phyloP scores from a whole-genome alignment of 768 basidiomycete genomes.

The Calvatia gigantea region DNA sequence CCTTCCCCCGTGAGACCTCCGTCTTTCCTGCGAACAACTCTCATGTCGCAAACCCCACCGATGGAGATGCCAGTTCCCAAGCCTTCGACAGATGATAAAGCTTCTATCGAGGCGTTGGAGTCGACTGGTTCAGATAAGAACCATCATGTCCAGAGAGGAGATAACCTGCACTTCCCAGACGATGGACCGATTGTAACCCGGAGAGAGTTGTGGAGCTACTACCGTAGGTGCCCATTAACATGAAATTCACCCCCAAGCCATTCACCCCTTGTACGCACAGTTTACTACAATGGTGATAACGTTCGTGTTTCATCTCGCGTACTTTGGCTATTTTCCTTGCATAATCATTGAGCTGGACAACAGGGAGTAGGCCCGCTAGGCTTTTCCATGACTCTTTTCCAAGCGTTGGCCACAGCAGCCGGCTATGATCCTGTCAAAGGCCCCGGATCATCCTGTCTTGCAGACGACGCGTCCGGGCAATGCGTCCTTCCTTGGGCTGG shows the following conservation, averaged over 20 bases:
- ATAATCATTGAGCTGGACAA: background rate
- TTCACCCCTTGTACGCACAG: conserved; percentile 29
- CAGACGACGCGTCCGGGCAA: conserved; percentile 55
- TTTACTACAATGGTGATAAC: conserved; percentile 82
- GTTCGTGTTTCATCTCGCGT: conserved; percentile 30
- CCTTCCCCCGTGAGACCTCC: background rate
- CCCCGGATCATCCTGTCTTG: conserved; percentile 64
- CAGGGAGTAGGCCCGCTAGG: conserved; percentile 68
- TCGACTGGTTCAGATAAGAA: background rate
- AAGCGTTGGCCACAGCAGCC: conserved; percentile 65
- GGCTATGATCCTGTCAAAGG: conserved; percentile 72
- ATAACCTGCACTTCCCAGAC: conserved; percentile 16
- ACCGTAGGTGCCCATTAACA: conserved; percentile 41
- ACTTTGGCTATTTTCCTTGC: background rate
- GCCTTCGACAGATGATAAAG: conserved; percentile 1
- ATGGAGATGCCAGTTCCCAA: background rate
- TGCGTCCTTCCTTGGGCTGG: conserved; percentile 78
- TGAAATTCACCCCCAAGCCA: background rate
- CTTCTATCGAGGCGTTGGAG: conserved; percentile 1
- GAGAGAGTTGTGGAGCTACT: conserved; percentile 78
- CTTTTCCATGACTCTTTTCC: conserved; percentile 74
- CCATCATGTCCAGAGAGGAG: background rate
- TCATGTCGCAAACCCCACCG: background rate
- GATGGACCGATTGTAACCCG: conserved; percentile 70
- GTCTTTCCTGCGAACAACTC: background rate